phyloP scores from a whole-genome alignment of 2,329 filamentous ascomycete species.

The Cladosporium sp. region DNA sequence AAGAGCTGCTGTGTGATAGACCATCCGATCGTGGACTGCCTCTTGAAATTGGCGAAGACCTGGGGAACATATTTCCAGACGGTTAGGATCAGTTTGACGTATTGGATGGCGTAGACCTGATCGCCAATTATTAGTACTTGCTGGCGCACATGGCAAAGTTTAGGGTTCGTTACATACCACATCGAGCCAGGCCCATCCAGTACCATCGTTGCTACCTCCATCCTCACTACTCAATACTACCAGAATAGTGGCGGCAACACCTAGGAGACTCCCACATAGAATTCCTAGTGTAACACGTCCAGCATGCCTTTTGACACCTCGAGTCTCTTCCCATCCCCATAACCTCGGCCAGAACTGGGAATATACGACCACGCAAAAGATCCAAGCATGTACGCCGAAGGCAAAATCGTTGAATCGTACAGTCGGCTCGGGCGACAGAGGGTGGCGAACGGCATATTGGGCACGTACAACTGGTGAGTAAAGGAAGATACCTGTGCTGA shows the following conservation, averaged over 20 bases:
- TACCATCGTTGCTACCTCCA: slow-evolving; percentile 43
- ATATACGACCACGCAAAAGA: slow-evolving; percentile 68
- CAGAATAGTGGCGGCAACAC: slow-evolving; percentile 45
- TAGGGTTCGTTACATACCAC: slow-evolving; percentile 43
- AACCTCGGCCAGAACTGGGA: slow-evolving; percentile 68
- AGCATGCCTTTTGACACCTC: slow-evolving; percentile 11
- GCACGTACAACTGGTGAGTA: slow-evolving; percentile 71
- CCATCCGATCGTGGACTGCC: slow-evolving; percentile 84
- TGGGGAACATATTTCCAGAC: slow-evolving; percentile 92
- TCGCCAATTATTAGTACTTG: background rate
- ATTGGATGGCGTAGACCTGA: slow-evolving; percentile 68
- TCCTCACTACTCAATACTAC: slow-evolving; percentile 41
- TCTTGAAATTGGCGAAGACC: slow-evolving; percentile 75
- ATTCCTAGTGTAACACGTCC: slow-evolving; percentile 10
- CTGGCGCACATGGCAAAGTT: background rate
- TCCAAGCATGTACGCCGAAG: slow-evolving; percentile 76
- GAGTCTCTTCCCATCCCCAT: slow-evolving; percentile 64
- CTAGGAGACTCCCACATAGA: slow-evolving; percentile 40
- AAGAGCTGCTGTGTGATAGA: slow-evolving; percentile 78
- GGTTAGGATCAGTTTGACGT: slow-evolving; percentile 84
- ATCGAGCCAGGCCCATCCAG: slow-evolving; percentile 60
- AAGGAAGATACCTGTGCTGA: slow-evolving; percentile 71
- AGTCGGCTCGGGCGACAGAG: slow-evolving; percentile 68
- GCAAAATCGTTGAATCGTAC: slow-evolving; percentile 86
- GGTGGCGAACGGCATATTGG: slow-evolving; percentile 81